Evolutionary conservation across 163 green algal genomes (phyloP).

Genomic region (Trebouxiophyceae sp.): DNA sequence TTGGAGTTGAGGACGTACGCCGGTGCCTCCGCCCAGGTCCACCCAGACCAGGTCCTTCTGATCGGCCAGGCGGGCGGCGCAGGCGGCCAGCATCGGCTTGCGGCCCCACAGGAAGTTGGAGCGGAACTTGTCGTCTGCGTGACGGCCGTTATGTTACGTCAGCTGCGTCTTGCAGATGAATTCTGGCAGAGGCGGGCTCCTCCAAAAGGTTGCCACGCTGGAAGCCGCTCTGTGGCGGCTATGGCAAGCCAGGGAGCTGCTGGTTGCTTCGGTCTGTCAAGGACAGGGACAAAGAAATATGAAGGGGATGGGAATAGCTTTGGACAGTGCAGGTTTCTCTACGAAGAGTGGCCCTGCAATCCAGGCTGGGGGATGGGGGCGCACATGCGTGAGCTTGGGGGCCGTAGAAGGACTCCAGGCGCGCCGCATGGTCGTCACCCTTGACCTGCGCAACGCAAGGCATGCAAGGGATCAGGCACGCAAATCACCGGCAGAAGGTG

Average conservation of each 20-base stretch:
- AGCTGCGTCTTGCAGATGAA: not conserved
- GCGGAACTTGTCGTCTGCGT: conserved; percentile 90
- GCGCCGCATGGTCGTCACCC: conserved; percentile 52
- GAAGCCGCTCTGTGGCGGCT: not conserved
- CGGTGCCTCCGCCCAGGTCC: conserved; percentile 92
- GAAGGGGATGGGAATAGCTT: not conserved
- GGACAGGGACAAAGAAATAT: not conserved
- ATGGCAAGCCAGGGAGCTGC: not conserved
- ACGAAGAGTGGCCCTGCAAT: too few relatives aligned
- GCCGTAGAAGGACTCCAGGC: conserved; percentile 82
- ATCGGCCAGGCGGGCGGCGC: conserved; percentile 70
- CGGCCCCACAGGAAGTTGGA: conserved; percentile 90
- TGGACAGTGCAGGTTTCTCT: too few relatives aligned
- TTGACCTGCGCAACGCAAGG: conserved; percentile 9
- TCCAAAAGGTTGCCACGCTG: not conserved
- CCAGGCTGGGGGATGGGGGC: conserved; percentile 6
- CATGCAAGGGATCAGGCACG: not conserved
- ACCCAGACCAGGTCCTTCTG: conserved; percentile 84
- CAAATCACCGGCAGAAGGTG: too few relatives aligned
- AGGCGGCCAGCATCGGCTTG: conserved; percentile 86
- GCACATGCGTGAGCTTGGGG: conserved; percentile 66
- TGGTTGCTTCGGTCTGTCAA: not conserved
- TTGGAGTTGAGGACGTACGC: too few relatives aligned
- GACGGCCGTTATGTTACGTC: not conserved
- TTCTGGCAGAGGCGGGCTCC: not conserved